phyloP scores from a whole-genome alignment of 495 filamentous ascomycete species.

The Aspergillus incahuasiensis region DNA sequence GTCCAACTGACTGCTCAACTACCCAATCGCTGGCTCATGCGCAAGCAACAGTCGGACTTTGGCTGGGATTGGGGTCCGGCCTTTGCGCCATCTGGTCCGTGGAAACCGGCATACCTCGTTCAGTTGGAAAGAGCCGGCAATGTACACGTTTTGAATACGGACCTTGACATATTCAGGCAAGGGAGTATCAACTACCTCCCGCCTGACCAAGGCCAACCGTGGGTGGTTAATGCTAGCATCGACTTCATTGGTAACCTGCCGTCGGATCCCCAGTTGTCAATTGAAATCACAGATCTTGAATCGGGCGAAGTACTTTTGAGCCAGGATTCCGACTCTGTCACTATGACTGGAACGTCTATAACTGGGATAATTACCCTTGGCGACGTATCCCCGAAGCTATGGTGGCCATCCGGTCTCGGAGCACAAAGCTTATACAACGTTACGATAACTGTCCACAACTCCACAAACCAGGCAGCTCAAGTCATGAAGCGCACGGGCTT shows the following conservation, averaged over 20 bases:
- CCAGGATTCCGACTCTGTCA: slow-evolving; percentile 41
- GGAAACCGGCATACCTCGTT: slow-evolving; percentile 57
- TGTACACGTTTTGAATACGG: slow-evolving; percentile 53
- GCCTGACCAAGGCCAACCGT: slow-evolving; percentile 56
- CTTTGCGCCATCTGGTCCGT: slow-evolving; percentile 62
- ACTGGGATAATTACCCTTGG: slow-evolving; percentile 47
- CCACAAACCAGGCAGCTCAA: slow-evolving; percentile 27
- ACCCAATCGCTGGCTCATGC: slow-evolving; percentile 55
- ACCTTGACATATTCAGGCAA: slow-evolving; percentile 56
- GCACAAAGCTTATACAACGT: slow-evolving; percentile 57
- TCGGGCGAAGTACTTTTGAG: slow-evolving; percentile 44
- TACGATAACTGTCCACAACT: slow-evolving; percentile 44
- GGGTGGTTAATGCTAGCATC: slow-evolving; percentile 67
- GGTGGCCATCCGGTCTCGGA: slow-evolving; percentile 61
- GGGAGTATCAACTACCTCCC: slow-evolving; percentile 58
- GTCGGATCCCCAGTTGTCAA: slow-evolving; percentile 40
- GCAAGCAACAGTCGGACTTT: slow-evolving; percentile 67
- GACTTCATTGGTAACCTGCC: slow-evolving; percentile 57
- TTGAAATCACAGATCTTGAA: slow-evolving; percentile 48
- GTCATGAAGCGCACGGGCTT: slow-evolving; percentile 59
- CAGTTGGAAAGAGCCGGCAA: slow-evolving; percentile 42
- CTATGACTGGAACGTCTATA: slow-evolving; percentile 42
- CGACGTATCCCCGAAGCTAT: slow-evolving; percentile 47
- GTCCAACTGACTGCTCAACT: slow-evolving; percentile 45
- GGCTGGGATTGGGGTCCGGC: slow-evolving; percentile 71